phyloP scores from a whole-genome alignment of 306 rosid genomes.

The Medicago ruthenica region DNA sequence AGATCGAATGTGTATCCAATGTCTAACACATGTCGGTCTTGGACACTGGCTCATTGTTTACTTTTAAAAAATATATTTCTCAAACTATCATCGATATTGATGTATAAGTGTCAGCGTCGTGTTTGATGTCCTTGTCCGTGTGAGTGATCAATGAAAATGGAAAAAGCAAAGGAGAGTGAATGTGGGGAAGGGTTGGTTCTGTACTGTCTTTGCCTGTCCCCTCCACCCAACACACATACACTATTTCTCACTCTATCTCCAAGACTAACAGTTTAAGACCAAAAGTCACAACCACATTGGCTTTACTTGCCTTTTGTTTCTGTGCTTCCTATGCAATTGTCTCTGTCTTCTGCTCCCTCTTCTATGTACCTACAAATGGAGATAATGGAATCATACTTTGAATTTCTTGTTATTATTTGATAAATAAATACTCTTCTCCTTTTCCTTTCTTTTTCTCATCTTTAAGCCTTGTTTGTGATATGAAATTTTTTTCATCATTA shows the following conservation, averaged over 20 bases:
- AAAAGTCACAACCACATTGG: slow-evolving; percentile 77
- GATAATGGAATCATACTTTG: slow-evolving; percentile 77
- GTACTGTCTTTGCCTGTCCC: slow-evolving; percentile 89
- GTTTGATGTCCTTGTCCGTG: neutral
- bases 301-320: slow-evolving; percentile 81
- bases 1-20: too few species aligned
- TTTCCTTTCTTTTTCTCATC: slow-evolving; percentile 25
- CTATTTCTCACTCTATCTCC: slow-evolving; percentile 53
- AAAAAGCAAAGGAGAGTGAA: slow-evolving; percentile 53
- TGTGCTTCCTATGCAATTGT: slow-evolving; percentile 90
- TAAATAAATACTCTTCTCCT: slow-evolving; percentile 29
- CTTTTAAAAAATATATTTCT: too few species aligned
- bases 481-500: slow-evolving; percentile 56
- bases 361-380: slow-evolving; percentile 84
- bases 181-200: slow-evolving; percentile 80
- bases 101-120: neutral
- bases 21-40: too few species aligned
- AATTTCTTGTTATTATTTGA: slow-evolving; percentile 86
- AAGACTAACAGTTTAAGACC: slow-evolving; percentile 47
- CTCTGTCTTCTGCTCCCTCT: slow-evolving; percentile 93
- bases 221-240: slow-evolving; percentile 78
- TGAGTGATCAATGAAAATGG: too few species aligned
- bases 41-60: too few species aligned
- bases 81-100: too few species aligned
- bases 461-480: slow-evolving; percentile 41